phyloP scores from a whole-genome alignment of 306 rosid species.

The Parietaria judaica region DNA sequence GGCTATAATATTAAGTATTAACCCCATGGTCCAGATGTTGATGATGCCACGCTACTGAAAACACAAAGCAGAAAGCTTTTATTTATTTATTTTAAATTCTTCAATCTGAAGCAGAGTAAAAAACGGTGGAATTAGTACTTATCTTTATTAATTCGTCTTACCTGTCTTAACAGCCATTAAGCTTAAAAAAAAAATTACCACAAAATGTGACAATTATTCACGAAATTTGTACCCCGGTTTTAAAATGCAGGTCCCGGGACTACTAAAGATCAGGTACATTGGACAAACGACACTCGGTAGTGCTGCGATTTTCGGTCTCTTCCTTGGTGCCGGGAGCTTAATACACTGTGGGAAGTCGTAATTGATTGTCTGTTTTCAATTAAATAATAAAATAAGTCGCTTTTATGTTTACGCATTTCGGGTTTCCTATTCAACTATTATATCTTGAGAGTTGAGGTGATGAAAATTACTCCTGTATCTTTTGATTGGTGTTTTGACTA shows the following conservation, averaged over 20 bases:
- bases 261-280: slow-evolving; percentile 69
- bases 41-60: too few relatives aligned
- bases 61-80: too few relatives aligned
- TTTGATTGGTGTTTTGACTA: neutral
- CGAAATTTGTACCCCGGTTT: too few relatives aligned
- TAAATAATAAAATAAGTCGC: neutral
- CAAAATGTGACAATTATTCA: too few relatives aligned
- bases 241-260: slow-evolving; percentile 68
- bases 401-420: slow-evolving; percentile 5
- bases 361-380: slow-evolving; percentile 17
- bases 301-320: slow-evolving; percentile 79
- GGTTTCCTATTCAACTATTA: slow-evolving; percentile 11
- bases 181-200: too few relatives aligned
- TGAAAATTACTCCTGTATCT: neutral
- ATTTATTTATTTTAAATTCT: too few relatives aligned
- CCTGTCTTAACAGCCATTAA: too few relatives aligned
- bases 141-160: too few relatives aligned
- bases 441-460: slow-evolving; percentile 1
- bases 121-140: too few relatives aligned
- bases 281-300: slow-evolving; percentile 77
- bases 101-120: too few relatives aligned
- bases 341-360: slow-evolving; percentile 90
- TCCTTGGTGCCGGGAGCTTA: slow-evolving; percentile 87
- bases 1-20: too few relatives aligned
- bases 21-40: too few relatives aligned